Evolutionary conservation across 78 protist species (phyloP).

Genomic region (Andalucia godoyi): DNA sequence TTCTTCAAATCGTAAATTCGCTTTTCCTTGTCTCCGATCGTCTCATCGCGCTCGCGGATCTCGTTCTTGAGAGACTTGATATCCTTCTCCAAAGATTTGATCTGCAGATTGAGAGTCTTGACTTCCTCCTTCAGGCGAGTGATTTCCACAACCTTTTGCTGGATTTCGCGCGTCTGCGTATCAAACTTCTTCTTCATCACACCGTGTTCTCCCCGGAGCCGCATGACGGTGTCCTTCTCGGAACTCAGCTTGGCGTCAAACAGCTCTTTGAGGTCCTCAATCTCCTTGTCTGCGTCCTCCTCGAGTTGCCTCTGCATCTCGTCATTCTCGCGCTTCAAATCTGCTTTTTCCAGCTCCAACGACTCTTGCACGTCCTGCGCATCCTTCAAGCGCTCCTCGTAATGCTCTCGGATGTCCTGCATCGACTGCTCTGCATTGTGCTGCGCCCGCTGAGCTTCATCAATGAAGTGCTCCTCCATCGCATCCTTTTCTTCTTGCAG

Average conservation of each 20-base stretch:
- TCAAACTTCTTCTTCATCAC: slow-evolving; percentile 37
- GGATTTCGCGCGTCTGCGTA: slow-evolving; percentile 27
- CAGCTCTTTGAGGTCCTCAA: slow-evolving; percentile 25
- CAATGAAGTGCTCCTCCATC: not conserved
- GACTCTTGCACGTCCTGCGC: not conserved
- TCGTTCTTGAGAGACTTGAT: slow-evolving; percentile 14
- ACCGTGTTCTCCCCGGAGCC: slow-evolving; percentile 38
- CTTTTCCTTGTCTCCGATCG: slow-evolving; percentile 65
- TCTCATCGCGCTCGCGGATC: slow-evolving; percentile 53
- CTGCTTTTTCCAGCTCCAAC: not conserved
- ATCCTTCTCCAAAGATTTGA: slow-evolving; percentile 20
- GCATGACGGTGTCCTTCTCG: slow-evolving; percentile 13
- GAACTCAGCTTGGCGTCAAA: slow-evolving; percentile 29
- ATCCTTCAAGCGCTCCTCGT: slow-evolving; percentile 16
- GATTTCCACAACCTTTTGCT: slow-evolving; percentile 13
- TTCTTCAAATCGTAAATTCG: slow-evolving; percentile 67
- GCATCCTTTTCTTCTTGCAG: not conserved
- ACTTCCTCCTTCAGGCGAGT: not conserved
- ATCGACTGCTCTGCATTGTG: not conserved
- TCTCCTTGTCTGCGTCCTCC: slow-evolving; percentile 39
- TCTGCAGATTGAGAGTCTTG: not conserved
- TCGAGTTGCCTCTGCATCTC: slow-evolving; percentile 35
- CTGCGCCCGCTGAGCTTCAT: not conserved
- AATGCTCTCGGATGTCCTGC: not conserved
- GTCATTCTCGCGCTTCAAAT: not conserved